Evolutionary conservation across 352 stramenopile species (phyloP).

Genomic region (Thalassiosira mediterranea): DNA sequence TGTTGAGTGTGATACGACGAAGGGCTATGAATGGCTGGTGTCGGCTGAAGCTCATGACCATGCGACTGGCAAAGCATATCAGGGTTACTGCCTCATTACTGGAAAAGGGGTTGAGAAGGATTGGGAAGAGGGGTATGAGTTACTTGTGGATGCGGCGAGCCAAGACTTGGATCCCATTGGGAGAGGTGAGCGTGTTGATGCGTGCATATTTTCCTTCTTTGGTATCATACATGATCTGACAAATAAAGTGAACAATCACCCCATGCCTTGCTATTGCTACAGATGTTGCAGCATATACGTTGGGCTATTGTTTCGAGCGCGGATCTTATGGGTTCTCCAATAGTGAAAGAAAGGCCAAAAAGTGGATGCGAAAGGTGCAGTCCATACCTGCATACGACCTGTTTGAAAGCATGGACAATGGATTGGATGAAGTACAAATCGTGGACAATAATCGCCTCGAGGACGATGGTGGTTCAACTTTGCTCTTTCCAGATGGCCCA

Average conservation of each 20-base stretch:
- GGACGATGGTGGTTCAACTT: background rate
- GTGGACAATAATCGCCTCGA: too few species aligned
- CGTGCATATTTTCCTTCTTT: background rate
- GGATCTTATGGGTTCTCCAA: conserved; percentile 29
- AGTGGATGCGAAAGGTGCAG: conserved; percentile 23
- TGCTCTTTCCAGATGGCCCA: conserved; percentile 6
- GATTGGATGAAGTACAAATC: background rate
- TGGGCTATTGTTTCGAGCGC: conserved; percentile 31
- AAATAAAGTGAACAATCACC: background rate
- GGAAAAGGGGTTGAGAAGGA: conserved; percentile 33
- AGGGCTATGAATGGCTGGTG: conserved; percentile 14
- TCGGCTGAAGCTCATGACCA: conserved; percentile 8
- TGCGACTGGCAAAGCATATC: conserved; percentile 19
- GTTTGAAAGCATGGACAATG: conserved; percentile 3
- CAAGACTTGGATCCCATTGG: conserved; percentile 2
- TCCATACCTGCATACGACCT: conserved; percentile 5
- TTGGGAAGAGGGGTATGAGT: conserved; percentile 33
- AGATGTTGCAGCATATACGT: conserved; percentile 35
- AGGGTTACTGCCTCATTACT: conserved; percentile 34
- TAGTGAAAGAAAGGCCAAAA: conserved; percentile 20
- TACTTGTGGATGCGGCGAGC: conserved; percentile 29
- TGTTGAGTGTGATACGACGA: background rate
- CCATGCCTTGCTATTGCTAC: background rate
- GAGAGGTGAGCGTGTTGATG: conserved; percentile 9
- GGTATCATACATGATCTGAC: too few species aligned